Evolutionary conservation across 768 basidiomycete genomes (phyloP).

Genomic region (Rubroboletus pulcherrimus): DNA sequence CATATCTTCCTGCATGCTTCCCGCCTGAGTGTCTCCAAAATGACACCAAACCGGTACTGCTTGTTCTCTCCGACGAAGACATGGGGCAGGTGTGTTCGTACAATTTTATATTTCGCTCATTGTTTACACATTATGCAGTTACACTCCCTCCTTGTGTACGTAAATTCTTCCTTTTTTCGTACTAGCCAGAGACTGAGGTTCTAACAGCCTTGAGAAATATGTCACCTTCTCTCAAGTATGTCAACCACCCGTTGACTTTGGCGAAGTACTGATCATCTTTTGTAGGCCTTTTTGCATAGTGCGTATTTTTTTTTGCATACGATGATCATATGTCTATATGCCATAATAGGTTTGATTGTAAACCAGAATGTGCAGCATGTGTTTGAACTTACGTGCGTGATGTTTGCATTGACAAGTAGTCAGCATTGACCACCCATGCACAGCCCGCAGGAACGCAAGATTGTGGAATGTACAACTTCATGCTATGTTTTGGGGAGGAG

Average conservation of each 20-base stretch:
- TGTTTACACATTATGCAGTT: conserved; percentile 34
- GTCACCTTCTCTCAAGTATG: conserved; percentile 28
- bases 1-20: conserved; percentile 53
- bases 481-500: conserved; percentile 69
- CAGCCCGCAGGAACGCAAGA: conserved; percentile 47
- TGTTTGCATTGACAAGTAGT: conserved; percentile 9
- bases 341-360: conserved; percentile 18
- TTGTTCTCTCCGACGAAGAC: conserved; percentile 42
- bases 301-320: not conserved
- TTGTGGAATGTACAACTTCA: conserved; percentile 56
- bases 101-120: not conserved
- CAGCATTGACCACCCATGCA: not conserved
- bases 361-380: conserved; percentile 26
- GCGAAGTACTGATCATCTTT: conserved; percentile 29
- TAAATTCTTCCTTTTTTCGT: not conserved
- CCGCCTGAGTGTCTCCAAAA: conserved; percentile 33
- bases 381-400: conserved; percentile 25
- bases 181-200: conserved; percentile 36
- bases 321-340: not conserved
- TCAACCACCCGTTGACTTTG: conserved; percentile 24
- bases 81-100: conserved; percentile 40
- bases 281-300: conserved; percentile 24
- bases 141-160: conserved; percentile 59
- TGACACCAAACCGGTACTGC: conserved; percentile 16
- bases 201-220: conserved; percentile 34